A percentile compares a stretch with the other conserved stretches of the same genome.
Evolutionary conservation across 441 rosid species (phyloP).

Genomic region (Pelargonium cotyledonis): DNA sequence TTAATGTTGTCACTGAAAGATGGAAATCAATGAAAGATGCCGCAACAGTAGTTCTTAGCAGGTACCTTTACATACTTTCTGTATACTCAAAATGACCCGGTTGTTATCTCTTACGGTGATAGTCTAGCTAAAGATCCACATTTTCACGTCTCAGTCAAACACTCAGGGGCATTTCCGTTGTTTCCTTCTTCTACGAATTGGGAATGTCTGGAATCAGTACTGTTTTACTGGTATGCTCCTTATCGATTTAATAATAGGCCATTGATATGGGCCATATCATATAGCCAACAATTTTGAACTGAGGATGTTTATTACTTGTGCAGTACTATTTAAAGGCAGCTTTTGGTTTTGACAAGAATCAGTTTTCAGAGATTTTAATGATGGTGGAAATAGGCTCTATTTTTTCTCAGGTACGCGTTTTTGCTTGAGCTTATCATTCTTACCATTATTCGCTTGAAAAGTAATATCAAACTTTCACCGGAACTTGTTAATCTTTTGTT

Average conservation of each 20-base stretch:
- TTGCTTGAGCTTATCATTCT: not conserved
- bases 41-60: conserved; percentile 34
- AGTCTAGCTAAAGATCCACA: conserved; percentile 1
- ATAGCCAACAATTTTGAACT: not conserved
- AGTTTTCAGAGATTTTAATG: not conserved
- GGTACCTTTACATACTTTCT: conserved; percentile 25
- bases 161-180: conserved; percentile 40
- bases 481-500: not conserved
- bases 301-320: not conserved
- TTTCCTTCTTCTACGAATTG: conserved; percentile 50
- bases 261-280: not conserved
- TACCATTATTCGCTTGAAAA: not conserved
- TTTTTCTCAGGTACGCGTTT: conserved; percentile 1
- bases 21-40: conserved; percentile 46
- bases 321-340: conserved; percentile 7
- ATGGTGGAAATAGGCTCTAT: conserved; percentile 4
- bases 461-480: conserved; percentile 1
- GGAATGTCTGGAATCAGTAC: conserved; percentile 51
- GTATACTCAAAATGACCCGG: not conserved
- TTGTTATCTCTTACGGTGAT: not conserved
- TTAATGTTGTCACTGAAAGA: conserved; percentile 24
- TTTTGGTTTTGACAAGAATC: conserved; percentile 9
- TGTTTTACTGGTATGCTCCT: conserved; percentile 37
- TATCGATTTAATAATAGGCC: not conserved
- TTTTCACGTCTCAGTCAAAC: conserved; percentile 32